Evolutionary conservation across 140 eudicot genomes (phyloP).

Genomic region (Anethum foeniculum): DNA sequence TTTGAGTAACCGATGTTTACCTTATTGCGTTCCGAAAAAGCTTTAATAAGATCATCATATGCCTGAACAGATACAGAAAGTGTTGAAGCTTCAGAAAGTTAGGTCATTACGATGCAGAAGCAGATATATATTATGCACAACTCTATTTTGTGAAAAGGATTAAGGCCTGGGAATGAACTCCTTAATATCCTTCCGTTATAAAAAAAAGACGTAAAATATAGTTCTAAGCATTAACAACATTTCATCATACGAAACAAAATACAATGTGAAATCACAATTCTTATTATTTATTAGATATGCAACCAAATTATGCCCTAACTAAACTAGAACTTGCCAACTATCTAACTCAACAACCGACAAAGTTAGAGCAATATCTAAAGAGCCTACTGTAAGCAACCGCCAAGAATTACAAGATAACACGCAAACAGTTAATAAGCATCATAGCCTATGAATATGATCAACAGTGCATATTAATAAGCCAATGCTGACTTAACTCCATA

Average conservation of each 20-base stretch:
- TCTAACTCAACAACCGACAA: neutral
- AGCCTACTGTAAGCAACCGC: neutral
- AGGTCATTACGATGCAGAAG: neutral
- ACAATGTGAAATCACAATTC: neutral
- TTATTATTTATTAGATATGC: neutral
- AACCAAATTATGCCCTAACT: neutral
- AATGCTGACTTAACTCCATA: neutral
- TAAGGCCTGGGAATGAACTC: neutral
- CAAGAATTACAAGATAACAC: neutral
- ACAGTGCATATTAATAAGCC: neutral
- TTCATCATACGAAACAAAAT: neutral
- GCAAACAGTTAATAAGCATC: neutral
- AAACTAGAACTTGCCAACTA: neutral
- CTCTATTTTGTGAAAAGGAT: neutral
- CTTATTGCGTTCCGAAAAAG: conserved; percentile 94
- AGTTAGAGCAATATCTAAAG: neutral
- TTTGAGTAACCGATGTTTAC: conserved; percentile 25
- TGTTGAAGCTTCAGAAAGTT: conserved; percentile 22
- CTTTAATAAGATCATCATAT: conserved; percentile 89
- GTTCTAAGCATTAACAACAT: neutral
- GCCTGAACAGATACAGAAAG: conserved; percentile 44
- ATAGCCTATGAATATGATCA: neutral
- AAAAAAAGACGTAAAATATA: neutral
- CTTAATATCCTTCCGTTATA: neutral
- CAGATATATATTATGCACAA: neutral